A percentile compares a stretch with the other conserved stretches of the same genome.
Evolutionary conservation across 2,329 filamentous ascomycete species (phyloP).

Genomic region (Paraphaeosphaeria minitans): DNA sequence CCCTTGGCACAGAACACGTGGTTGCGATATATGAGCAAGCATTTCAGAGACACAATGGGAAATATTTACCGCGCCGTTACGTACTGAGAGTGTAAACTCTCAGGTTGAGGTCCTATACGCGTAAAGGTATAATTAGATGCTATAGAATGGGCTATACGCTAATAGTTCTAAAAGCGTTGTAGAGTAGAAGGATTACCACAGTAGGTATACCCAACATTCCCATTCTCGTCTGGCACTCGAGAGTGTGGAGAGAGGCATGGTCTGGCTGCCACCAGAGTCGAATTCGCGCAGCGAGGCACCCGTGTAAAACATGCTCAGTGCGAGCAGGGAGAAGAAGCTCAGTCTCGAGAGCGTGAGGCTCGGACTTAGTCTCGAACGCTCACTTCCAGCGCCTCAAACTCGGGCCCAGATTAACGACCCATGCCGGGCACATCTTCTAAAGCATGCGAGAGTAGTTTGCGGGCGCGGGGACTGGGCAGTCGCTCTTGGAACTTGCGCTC

Average conservation of each 20-base stretch:
- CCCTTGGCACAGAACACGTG: too few relatives aligned
- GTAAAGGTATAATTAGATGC: too few relatives aligned
- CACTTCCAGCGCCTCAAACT: background rate
- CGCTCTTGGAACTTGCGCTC: background rate
- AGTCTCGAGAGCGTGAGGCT: background rate
- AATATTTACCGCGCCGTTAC: too few relatives aligned
- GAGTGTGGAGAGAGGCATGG: background rate
- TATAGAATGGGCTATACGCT: too few relatives aligned
- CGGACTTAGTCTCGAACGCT: background rate
- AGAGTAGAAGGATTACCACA: too few relatives aligned
- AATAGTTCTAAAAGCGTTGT: too few relatives aligned
- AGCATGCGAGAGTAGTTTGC: background rate
- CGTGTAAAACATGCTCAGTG: background rate
- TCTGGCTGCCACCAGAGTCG: background rate
- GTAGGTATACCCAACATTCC: too few relatives aligned
- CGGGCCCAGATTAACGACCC: background rate
- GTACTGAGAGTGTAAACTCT: too few relatives aligned
- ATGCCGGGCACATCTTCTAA: background rate
- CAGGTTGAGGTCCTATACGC: too few relatives aligned
- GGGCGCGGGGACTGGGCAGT: background rate
- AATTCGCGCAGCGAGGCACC: background rate
- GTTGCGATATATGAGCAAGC: too few relatives aligned
- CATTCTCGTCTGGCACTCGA: background rate
- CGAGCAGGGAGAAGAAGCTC: background rate
- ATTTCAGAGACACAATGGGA: too few relatives aligned